phyloP scores from a whole-genome alignment of 2,329 filamentous ascomycete species.

The Annulohypoxylon truncatum region DNA sequence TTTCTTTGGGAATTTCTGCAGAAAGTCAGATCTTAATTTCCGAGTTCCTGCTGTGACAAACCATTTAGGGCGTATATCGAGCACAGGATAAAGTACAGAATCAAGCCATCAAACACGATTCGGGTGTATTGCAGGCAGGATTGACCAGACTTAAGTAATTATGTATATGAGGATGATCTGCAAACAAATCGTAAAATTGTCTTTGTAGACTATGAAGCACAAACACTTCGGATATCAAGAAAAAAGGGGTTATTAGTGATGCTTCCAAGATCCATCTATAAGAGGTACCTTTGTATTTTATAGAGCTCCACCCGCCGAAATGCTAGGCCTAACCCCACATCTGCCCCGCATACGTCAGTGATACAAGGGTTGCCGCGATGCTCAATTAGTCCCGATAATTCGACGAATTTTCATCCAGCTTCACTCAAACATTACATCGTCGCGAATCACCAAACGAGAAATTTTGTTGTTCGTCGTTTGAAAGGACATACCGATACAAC shows the following conservation, averaged over 20 bases:
- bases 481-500: neutral
- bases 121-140: neutral
- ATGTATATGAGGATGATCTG: neutral
- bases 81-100: neutral
- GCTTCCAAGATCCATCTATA: neutral
- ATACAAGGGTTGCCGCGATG: constrained; percentile 2
- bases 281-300: constrained; percentile 1
- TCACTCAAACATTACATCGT: neutral
- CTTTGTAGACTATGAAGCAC: too few species aligned
- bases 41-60: too few species aligned
- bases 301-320: constrained; percentile 10
- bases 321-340: constrained; percentile 21
- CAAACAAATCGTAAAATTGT: too few species aligned
- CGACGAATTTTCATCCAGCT: constrained; percentile 9
- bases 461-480: neutral
- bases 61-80: too few species aligned
- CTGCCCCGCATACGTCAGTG: constrained; percentile 42
- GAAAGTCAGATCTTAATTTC: too few species aligned
- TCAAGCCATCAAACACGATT: neutral
- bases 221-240: too few species aligned
- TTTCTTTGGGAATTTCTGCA: neutral
- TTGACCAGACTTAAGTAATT: neutral
- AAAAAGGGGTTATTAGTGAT: neutral
- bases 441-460: neutral
- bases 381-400: constrained; percentile 12